phyloP scores from a whole-genome alignment of 345 rosid genomes.

The Populus tremula region DNA sequence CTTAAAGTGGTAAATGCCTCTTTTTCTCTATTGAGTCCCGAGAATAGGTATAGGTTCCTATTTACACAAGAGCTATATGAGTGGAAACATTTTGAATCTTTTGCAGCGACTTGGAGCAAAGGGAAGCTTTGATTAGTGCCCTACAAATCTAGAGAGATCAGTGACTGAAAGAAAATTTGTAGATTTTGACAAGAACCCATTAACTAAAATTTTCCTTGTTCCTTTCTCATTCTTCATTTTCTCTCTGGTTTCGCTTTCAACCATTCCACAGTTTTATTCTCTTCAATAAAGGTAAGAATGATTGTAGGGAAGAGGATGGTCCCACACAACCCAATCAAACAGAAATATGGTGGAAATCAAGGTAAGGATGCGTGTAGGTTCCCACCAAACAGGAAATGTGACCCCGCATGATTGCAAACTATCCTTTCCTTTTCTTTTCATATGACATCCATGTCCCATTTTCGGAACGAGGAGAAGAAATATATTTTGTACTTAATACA shows the following conservation, averaged over 20 bases:
- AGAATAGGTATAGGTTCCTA: conserved; percentile 23
- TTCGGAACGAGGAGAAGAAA: neutral
- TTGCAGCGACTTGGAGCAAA: conserved; percentile 43
- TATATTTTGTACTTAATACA: neutral
- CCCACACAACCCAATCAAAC: neutral
- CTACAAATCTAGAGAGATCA: conserved; percentile 34
- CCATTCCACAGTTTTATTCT: conserved; percentile 4
- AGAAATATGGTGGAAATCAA: neutral
- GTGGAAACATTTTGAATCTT: conserved; percentile 52
- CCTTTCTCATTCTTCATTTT: conserved; percentile 18
- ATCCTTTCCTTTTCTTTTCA: neutral
- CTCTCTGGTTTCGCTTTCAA: conserved; percentile 6
- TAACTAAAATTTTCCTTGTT: conserved; percentile 20
- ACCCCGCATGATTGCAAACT: neutral
- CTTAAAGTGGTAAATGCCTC: conserved; percentile 27
- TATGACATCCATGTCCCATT: neutral
- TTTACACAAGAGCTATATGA: conserved; percentile 16
- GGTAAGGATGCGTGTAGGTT: neutral
- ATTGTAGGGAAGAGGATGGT: neutral
- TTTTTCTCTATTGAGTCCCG: conserved; percentile 9
- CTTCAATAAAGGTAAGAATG: conserved; percentile 8
- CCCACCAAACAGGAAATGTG: neutral
- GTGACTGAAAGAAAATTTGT: conserved; percentile 26
- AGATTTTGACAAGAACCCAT: conserved; percentile 42
- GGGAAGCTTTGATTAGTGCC: conserved; percentile 28